Evolutionary conservation across 306 rosid species (phyloP), one percentile per base, ranked within the genome.

Genomic region (Quercus dentata): DNA sequence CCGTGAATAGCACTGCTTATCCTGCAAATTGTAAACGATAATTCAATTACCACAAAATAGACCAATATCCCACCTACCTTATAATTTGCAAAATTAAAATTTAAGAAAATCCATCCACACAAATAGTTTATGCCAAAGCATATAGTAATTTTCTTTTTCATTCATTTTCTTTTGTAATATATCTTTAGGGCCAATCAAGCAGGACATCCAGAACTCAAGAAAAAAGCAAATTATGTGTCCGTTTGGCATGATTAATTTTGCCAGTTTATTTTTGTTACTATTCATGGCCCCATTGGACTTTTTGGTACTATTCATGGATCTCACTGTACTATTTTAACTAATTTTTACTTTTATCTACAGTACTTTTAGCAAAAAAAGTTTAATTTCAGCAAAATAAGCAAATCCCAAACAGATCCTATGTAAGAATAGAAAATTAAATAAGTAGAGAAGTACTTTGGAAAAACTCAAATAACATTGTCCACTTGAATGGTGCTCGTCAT

Each of bases 1-100:
- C 80, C 94, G 90, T 1, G 99, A 87, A 75, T 96, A 96, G 80
- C 99, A 96, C 69, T 87, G 88, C 62, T 91, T 96, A 81, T 96
- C 99, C 99, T 96, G 91, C 76, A 77, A 75, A 69, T 87, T 46
- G 52, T 58, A 67, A 79, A n/a, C 3, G 27, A 55, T 21, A 65
- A 71, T 61, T 71, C 38, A 67, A 35, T 78, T 27, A 12, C 30
- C 38, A 69, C 6, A 72, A 74, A 70, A 28, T 33, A 31, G 27
- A 62, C 27, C 25, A 72, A 62, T 30, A 38, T 73, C 84, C 20
- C 70, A 56, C 35, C 52, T 63, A 49, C 35, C 72, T 33, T 74
- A 35, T 19, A 70, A 56, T 33, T 69, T 12, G 19, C 44, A 61
- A 69, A 23, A 56, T 71, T 75, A 13, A 56, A 55, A 58, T 12